Evolutionary conservation across 768 basidiomycete species (phyloP), one percentile per base, ranked within the genome.

Genomic region (Termitomyces sp.): DNA sequence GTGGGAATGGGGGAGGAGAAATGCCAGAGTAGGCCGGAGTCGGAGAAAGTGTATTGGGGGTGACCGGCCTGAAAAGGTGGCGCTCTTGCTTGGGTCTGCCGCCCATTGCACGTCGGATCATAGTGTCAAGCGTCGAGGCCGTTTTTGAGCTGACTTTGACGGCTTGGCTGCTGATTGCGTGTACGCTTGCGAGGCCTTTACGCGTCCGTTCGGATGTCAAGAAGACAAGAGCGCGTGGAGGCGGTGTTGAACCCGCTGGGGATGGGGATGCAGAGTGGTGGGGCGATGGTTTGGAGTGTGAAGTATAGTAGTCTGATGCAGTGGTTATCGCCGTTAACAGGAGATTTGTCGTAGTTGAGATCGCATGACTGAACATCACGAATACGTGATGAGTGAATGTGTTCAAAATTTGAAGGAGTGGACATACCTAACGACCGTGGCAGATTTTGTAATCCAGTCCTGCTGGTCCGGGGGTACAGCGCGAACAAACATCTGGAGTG

Each of bases 101-200:
- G 51, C 85, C 82, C 56, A 86, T 77, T 0, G 84, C 83, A 12
- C 76, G 75, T 20, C 81, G 75, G 55, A 89, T 82, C 76, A 86
- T 79, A 50, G 65, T 70, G 65, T 89, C 85, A 61, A 91, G 83
- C 55, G 81, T 68, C 2, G 72, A 73, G 36, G 89, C 75, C 0
- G 89, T 90, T 61, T 82, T 81, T 14, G 80, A 68, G 54, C 85
- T 89, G 59, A 88, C 80, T 63, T 83, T 80, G 34, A 86, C 87
- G 0, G 87, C 89, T 64, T 85, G 77, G 0, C 84, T 85, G 57
- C 79, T 86, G 55, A 87, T 74, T 10, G 83, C 78, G 64, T 91
- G 89, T 2, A 88, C 83, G 3, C 74, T 77, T 4, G 81, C 70
- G 0, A 93, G 78, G 3, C 82, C 80, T 47, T 80, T 77, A 33